A percentile compares a stretch with the other conserved stretches of the same genome.
These are phyloP conservation scores for Aechmea fasciata DNA, from an alignment of 176 grass and related monocot genomes.

Conservation along the genomic window DNA sequence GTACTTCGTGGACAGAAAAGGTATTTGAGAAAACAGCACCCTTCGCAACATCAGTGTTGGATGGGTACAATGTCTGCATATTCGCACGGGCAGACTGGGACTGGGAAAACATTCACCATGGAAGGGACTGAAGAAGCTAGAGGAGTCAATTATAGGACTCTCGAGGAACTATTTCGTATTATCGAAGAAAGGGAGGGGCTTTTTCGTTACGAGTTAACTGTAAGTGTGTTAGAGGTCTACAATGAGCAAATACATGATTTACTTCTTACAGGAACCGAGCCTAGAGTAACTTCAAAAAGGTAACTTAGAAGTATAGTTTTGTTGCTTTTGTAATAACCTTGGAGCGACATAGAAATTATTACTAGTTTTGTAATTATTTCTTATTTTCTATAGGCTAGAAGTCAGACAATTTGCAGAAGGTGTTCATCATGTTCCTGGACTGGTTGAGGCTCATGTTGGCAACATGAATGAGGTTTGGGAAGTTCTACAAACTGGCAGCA, in stretches of 20 bases:
- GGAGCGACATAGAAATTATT: not conserved
- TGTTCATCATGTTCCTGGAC: constrained; percentile 90
- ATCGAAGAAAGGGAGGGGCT: constrained; percentile 64
- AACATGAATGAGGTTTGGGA: constrained; percentile 87
- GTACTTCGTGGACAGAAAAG: constrained; percentile 34
- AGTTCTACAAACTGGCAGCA: constrained; percentile 80
- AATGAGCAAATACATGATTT: constrained; percentile 98
- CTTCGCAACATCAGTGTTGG: constrained; percentile 80
- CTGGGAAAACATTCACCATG: constrained; percentile 98
- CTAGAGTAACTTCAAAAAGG: constrained; percentile 55
- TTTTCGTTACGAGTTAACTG: constrained; percentile 61
- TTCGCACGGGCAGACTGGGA: constrained; percentile 93
- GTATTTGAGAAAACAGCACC: constrained; percentile 75
- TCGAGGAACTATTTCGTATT: constrained; percentile 77
- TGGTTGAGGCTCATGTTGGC: constrained; percentile 67
- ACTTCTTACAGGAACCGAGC: constrained; percentile 46
- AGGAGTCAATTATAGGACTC: constrained; percentile 81
- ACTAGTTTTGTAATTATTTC: not conserved
- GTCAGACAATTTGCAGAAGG: constrained; percentile 76
- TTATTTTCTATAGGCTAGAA: constrained; percentile 52
- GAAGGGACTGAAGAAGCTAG: constrained; percentile 70
- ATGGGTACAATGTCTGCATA: constrained; percentile 93
- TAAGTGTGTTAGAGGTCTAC: constrained; percentile 88
- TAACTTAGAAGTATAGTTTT: constrained; percentile 15
- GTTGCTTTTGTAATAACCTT: not conserved